Percentiles rank a stretch among this genome's conserved stretches.
Evolutionary conservation across 352 stramenopile species (phyloP).

Genomic region (Pythium guiyangense): DNA sequence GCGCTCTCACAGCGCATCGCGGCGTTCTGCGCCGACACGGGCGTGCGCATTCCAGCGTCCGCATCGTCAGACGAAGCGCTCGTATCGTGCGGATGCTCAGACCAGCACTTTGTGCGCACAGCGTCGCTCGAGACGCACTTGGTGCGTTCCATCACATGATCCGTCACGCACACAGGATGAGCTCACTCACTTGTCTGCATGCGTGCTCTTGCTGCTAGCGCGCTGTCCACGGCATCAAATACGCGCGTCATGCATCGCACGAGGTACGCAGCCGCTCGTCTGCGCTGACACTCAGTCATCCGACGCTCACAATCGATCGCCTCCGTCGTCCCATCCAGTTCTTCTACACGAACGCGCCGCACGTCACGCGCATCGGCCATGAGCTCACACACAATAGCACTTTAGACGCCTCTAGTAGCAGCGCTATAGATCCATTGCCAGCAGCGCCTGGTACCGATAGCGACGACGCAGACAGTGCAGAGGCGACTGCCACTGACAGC

Average conservation of each 20-base stretch:
- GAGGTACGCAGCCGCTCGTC: conserved; percentile 1
- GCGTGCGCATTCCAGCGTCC: conserved; percentile 6
- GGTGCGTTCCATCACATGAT: conserved; percentile 15
- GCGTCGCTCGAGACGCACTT: conserved; percentile 31
- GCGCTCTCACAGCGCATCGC: conserved; percentile 23
- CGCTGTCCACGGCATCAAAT: conserved; percentile 6
- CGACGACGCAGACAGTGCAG: background rate
- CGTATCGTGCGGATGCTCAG: conserved; percentile 28
- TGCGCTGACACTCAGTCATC: background rate
- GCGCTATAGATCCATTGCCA: background rate
- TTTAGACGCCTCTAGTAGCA: background rate
- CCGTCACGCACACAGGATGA: background rate
- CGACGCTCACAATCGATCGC: background rate
- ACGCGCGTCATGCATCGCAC: conserved; percentile 3
- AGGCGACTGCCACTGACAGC: background rate
- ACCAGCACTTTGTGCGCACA: conserved; percentile 32
- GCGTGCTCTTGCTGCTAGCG: background rate
- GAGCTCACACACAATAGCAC: background rate
- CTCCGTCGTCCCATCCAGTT: conserved; percentile 10
- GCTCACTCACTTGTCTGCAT: background rate
- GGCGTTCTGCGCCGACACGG: conserved; percentile 29
- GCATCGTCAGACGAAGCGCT: conserved; percentile 19
- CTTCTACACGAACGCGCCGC: conserved; percentile 19
- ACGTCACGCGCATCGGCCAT: conserved; percentile 8
- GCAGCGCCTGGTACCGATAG: no score